Evolutionary conservation across 306 rosid genomes (phyloP).

Genomic region (Dryas alaskensis): DNA sequence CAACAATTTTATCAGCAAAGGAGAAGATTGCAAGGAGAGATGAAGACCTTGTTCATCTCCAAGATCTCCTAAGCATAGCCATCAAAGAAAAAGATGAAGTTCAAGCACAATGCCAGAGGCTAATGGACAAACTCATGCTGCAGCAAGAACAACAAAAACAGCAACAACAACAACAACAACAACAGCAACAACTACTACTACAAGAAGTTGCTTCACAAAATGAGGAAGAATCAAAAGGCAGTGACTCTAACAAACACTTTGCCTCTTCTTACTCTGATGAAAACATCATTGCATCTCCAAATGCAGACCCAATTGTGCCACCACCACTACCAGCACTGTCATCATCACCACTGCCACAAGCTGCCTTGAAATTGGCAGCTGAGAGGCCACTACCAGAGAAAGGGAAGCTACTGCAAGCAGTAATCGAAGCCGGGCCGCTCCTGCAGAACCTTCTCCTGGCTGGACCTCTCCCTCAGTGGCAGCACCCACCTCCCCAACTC

Average conservation of each 20-base stretch:
- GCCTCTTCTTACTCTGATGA: constrained; percentile 48
- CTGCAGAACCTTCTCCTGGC: constrained; percentile 76
- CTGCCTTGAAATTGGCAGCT: constrained; percentile 30
- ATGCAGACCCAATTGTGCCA: constrained; percentile 25
- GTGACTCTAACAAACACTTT: constrained; percentile 31
- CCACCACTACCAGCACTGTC: constrained; percentile 16
- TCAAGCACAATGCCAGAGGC: constrained; percentile 47
- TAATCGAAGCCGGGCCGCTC: constrained; percentile 87
- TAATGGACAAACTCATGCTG: constrained; percentile 51
- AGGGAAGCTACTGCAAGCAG: constrained; percentile 77
- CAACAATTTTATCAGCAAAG: constrained; percentile 61
- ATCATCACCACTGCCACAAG: constrained; percentile 26
- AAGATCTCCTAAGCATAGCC: constrained; percentile 48
- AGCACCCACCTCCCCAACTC: constrained; percentile 83
- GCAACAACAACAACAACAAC: constrained; percentile 11
- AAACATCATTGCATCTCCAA: constrained; percentile 39
- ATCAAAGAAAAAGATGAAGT: constrained; percentile 75
- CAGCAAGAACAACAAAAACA: constrained; percentile 37
- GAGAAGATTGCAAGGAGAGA: constrained; percentile 64
- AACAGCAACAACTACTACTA: not conserved
- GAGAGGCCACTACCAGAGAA: constrained; percentile 72
- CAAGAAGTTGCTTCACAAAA: constrained; percentile 18
- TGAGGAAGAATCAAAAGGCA: constrained; percentile 40
- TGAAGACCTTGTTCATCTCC: constrained; percentile 48
- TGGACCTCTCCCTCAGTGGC: constrained; percentile 90